Base-by-base conservation (phyloP, 805 yeast genomes). In the Metschnikowia borealis region DNA sequence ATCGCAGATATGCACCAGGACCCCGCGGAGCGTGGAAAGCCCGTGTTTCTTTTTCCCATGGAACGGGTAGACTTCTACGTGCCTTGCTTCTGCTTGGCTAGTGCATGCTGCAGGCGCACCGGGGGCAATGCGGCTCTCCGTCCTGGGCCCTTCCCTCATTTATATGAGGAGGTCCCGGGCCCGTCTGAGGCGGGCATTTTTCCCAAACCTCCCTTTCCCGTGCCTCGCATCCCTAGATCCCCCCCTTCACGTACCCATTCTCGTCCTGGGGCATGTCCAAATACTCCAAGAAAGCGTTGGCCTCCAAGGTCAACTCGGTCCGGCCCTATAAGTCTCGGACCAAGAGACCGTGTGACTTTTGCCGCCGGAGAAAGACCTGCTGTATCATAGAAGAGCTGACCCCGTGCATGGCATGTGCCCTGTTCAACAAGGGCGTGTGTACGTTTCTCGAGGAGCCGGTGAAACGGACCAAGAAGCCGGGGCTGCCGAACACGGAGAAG, bases 381-480 rank as follows among this genome's bases (percentile, higher is more conserved):
- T 68, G 72, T 55, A 67, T 68, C 20, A 65, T 68, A 49, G 63
- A 64, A 37, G 61, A 59, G n/a, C 62, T 62, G 46, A 50, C 61
- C 8, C 67, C 68, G 38, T 68, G 72, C 46, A 56, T 65, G 49
- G 56, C 66, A 10, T 68, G 72, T 46, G 56, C 58, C 21, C 64
- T 60, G 46, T 66, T 62, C 54, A 65, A 66, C 50, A 57, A 61
- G 43, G 63, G 62, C 21, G 42, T 52, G 29, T 68, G 72, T 51
- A 66, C 69, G 2, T 67, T 68, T 47, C 26, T 62, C 35, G 65
- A 67, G 44, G 66, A 70, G 29, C 72, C 72, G 34, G 54, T 68
- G 86, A 90, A 96, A 96, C 87, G 69, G 85, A 87, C 40, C 45
- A 49, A 54, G 38, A 32, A 44, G 40, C n/a, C 46, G n/a, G 46